Percentiles rank a stretch among this genome's conserved stretches.
phyloP scores from a whole-genome alignment of 148 eudicot species.

The Diospyros kaki region DNA sequence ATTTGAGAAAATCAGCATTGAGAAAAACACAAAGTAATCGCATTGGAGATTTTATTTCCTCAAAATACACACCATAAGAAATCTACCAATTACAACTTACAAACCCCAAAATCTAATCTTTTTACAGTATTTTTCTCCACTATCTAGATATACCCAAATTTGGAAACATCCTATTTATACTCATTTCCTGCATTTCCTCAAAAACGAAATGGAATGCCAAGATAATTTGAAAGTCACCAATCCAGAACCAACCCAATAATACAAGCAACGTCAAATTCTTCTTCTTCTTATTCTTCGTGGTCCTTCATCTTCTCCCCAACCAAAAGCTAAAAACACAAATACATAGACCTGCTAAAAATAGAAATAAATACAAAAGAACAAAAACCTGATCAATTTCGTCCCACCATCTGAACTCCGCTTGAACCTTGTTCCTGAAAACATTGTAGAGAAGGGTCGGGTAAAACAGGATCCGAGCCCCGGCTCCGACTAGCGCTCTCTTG shows the following conservation, averaged over 20 bases:
- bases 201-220: conserved; percentile 7
- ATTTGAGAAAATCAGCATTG: too few species aligned
- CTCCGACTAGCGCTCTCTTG: conserved; percentile 64
- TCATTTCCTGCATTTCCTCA: background rate
- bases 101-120: background rate
- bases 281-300: too few species aligned
- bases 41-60: background rate
- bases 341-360: background rate
- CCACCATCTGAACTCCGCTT: conserved; percentile 90
- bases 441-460: conserved; percentile 82
- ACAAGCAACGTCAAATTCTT: background rate
- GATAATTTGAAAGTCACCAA: background rate
- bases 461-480: conserved; percentile 73
- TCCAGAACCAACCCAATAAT: background rate
- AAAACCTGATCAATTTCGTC: conserved; percentile 74
- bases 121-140: background rate
- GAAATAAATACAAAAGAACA: background rate
- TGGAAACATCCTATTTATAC: too few species aligned
- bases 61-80: background rate
- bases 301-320: too few species aligned
- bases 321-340: background rate
- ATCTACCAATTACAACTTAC: too few species aligned
- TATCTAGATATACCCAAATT: background rate
- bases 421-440: conserved; percentile 60
- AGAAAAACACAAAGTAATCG: background rate